phyloP scores from a whole-genome alignment of 208 protist species.

The Trypanosoma boissoni region DNA sequence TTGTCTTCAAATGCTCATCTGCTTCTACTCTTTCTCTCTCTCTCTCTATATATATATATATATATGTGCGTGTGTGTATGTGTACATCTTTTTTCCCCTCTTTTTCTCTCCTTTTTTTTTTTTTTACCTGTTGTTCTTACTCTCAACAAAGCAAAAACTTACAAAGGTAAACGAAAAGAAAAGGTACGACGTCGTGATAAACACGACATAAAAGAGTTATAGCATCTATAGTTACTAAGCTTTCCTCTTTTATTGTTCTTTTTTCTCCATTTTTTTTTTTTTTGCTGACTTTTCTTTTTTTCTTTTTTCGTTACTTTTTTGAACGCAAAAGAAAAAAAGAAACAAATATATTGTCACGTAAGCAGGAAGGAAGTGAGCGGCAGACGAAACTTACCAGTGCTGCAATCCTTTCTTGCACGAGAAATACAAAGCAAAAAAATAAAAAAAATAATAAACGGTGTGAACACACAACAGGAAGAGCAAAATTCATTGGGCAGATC shows the following conservation, averaged over 20 bases:
- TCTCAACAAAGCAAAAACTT: constrained; percentile 5
- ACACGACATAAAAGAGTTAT: background rate
- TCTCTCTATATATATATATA: background rate
- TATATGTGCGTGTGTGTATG: background rate
- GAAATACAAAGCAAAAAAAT: no score
- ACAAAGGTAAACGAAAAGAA: background rate
- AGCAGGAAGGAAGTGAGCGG: no score
- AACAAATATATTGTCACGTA: no score
- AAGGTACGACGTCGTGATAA: background rate
- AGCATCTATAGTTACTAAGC: background rate
- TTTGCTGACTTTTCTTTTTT: constrained; percentile 4
- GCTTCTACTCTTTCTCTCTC: no score
- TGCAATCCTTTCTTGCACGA: no score
- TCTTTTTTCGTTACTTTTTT: constrained; percentile 1
- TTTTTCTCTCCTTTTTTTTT: constrained; percentile 9
- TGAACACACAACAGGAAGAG: no score
- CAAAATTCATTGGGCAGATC: no score
- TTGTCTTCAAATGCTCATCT: no score
- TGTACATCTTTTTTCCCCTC: no score
- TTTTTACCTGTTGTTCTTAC: constrained; percentile 3
- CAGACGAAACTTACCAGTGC: no score
- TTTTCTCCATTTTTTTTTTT: constrained; percentile 8
- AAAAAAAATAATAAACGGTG: no score
- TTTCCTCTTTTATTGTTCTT: background rate
- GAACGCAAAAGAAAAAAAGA: no score